These are phyloP conservation scores for Rachicladosporium sp. DNA, from an alignment of 2,329 filamentous ascomycete species.

Conservation along the genomic window DNA sequence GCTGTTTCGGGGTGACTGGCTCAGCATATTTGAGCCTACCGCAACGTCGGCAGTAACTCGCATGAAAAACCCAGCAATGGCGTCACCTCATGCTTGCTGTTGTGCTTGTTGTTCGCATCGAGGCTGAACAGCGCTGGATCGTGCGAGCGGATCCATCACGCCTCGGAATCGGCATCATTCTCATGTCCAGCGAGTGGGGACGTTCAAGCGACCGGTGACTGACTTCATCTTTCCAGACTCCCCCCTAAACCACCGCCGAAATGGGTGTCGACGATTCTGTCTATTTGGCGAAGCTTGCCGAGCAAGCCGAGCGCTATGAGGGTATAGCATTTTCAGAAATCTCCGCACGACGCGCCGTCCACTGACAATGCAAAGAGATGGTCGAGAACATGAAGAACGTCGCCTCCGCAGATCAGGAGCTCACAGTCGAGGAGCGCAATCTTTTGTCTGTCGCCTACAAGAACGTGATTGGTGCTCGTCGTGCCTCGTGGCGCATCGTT, in stretches of 20 bases:
- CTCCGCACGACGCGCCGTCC: neutral
- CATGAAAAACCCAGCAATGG: too few relatives aligned
- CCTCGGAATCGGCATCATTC: too few relatives aligned
- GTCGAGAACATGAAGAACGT: conserved; percentile 99
- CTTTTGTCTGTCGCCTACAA: conserved; percentile 97
- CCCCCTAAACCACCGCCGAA: conserved; percentile 13
- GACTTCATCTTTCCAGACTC: conserved; percentile 1
- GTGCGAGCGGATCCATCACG: too few relatives aligned
- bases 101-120: too few relatives aligned
- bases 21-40: too few relatives aligned
- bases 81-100: too few relatives aligned
- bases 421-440: conserved; percentile 85
- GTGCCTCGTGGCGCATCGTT: conserved; percentile 96
- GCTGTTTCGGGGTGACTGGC: too few relatives aligned
- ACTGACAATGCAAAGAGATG: conserved; percentile 57
- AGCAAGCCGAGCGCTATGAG: conserved; percentile 99
- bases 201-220: neutral
- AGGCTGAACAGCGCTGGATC: too few relatives aligned
- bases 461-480: conserved; percentile 94
- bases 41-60: too few relatives aligned
- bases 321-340: conserved; percentile 42
- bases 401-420: conserved; percentile 60
- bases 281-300: conserved; percentile 98
- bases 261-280: conserved; percentile 99
- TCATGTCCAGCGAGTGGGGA: too few relatives aligned